Base-by-base conservation (phyloP, 2,329 filamentous ascomycete genomes). In the Thelonectria blattea region DNA sequence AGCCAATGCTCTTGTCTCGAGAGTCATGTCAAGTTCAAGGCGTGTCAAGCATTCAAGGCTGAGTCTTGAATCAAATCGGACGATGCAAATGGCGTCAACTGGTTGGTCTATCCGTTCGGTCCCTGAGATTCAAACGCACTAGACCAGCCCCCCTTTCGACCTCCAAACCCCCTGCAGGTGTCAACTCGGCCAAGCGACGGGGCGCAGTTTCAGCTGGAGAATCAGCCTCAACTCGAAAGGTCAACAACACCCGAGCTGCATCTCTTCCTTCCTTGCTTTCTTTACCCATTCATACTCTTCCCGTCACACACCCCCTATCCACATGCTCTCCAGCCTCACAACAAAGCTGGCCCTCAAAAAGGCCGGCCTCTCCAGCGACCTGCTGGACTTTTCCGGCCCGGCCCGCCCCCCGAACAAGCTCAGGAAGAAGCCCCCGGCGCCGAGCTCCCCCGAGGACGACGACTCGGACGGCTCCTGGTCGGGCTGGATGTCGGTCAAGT, bases 321-420 rank as follows among this genome's bases (percentile, higher is more conserved):
- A 14, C 56, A 87, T 87, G 85, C 80, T 87, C 70, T 80, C 81
- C 67, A 82, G 77, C 64, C 74, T 88, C 58, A 80, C 81, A 15
- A 84, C 84, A 47, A 87, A 87, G 73, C 74, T 87, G 64, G 85
- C 84, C 62, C 77, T 88, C 66, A 84, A 79, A 65, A 86, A 85
- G 70, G 80, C 80, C 52, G 85, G 85, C 69, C 72, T 87, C 56
- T 79, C 82, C 41, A 81, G 77, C 72, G 76, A 86, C 65, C 73
- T 79, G 48, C 74, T 87, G 57, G 76, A 81, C 53, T 74, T 78
- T 30, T 64, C 71, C 37, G 65, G 59, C 18, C 59, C 61, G 46
- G 51, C 63, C 56, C 47, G 51, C 61, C 60, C 73, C 71, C 46
- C 74, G 39, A 74, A 72, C 64, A 76, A 73, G 64, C 63, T 71